Evolutionary conservation across 2,329 filamentous ascomycete species (phyloP).

Genomic region (Colletotrichum somersetense): DNA sequence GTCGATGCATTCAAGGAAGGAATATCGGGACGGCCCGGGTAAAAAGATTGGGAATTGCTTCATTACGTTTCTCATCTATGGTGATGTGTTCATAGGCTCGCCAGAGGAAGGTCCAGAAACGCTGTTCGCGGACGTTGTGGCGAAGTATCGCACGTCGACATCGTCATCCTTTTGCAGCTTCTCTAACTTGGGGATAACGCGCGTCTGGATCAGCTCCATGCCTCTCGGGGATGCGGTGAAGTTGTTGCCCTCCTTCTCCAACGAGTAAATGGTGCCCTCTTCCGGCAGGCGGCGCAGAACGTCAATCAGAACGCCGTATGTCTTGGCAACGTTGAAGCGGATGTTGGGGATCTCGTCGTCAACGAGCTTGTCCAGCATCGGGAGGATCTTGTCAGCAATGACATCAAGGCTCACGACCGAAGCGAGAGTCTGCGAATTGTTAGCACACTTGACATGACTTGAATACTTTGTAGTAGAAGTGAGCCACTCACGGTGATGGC

Average conservation of each 20-base stretch:
- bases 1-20: conserved; percentile 32
- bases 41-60: conserved; percentile 64
- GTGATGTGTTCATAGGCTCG: conserved; percentile 75
- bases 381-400: conserved; percentile 91
- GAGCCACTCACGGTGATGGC: conserved; percentile 86
- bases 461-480: conserved; percentile 21
- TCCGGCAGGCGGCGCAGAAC: conserved; percentile 93
- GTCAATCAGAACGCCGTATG: conserved; percentile 89
- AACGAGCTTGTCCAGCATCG: conserved; percentile 95
- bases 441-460: conserved; percentile 46
- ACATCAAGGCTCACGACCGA: conserved; percentile 94
- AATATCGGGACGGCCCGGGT: conserved; percentile 25
- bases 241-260: conserved; percentile 81
- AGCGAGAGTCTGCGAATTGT: conserved; percentile 80
- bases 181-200: conserved; percentile 89
- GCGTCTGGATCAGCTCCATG: conserved; percentile 84
- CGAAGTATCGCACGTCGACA: conserved; percentile 98
- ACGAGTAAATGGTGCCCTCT: conserved; percentile 84
- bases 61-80: conserved; percentile 68
- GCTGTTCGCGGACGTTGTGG: conserved; percentile 83
- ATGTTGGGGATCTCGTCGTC: conserved; percentile 98
- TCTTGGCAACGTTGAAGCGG: conserved; percentile 99
- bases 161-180: conserved; percentile 98
- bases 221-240: conserved; percentile 76
- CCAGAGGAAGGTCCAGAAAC: conserved; percentile 63